Base-by-base conservation (phyloP, 176 grass and related monocot species). In the Musa acuminata region DNA sequence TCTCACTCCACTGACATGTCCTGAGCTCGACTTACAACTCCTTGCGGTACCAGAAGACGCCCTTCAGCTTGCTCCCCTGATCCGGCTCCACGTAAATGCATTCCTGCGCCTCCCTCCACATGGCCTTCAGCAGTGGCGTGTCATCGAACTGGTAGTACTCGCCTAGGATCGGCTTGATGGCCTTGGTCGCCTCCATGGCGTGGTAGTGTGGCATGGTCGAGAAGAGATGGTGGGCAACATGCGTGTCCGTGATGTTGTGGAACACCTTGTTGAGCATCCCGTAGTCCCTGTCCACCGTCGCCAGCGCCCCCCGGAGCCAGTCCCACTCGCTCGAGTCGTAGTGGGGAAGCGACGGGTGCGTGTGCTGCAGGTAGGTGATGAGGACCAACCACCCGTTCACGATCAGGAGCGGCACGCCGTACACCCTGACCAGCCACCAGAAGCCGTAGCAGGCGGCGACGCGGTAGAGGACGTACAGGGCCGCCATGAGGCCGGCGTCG, bases 221-320 rank as follows among this genome's bases (percentile, higher is more conserved):
- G 58, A 77, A 77, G 43, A 77, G 59, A 60, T 77, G 75, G 60
- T 77, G 58, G 0, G 75, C 60, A 7, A 77, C 75, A 49, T 77
- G 75, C 20, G 75, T 77, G 60, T 77, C 75, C 26, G 75, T 77
- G 60, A 77, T 77, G 57, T 77, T 52, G 60, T 77, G 75, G 75
- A 64, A 77, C 59, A 77, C 75, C 20, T 43, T 16, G 74, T 76
- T 76, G 43, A 76, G 74, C n/a, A 76, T 8, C 16, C 74, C 74
- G 58, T 77, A 77, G 48, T 77, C 75, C 8, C 58, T 26, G 75
- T 77, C 75, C 20, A 77, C 49, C 20, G 75, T 77, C 2, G 75
- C 58, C 11, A 77, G 75, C 23, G 75, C 75, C 11, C 75, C 75
- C 1, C 75, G 58, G n/a, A 77, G 9, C 75, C 75, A 77, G 60